Evolutionary conservation across 768 basidiomycete genomes (phyloP), one percentile per base, ranked within the genome.

Genomic region (Amanita muscaria): DNA sequence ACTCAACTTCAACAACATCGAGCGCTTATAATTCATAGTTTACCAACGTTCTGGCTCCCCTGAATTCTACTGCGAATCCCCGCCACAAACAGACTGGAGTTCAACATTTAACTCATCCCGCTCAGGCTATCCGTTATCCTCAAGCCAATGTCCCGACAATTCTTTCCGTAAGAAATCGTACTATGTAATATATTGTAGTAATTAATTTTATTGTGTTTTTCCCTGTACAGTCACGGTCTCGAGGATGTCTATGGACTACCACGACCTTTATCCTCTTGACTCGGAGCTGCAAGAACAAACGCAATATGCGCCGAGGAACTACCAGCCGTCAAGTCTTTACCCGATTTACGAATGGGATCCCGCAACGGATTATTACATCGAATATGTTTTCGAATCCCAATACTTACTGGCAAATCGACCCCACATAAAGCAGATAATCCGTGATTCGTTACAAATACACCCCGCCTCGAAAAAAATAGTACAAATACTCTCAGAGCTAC

Each of bases 101-200:
- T n/a, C n/a, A n/a, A n/a, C 21, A 35, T 37, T 15, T 24, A 32
- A 24, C 14, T 4, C 19, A 5, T 27, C 24, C 22, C 10, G 23
- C 15, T 12, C 33, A n/a, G n/a, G n/a, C 1, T 44, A 15, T 18
- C 16, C 43, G 24, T 7, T 44, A 25, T 12, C 43, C 16, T 24
- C 44, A 32, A 39, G 12, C 18, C 36, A 31, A n/a, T 32, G 22
- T 18, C 36, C 27, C 12, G 44, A 39, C 16, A 36, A 29, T 6
- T 29, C 36, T 39, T 46, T 39, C n/a, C 79, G 81, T 83, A 83
- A 83, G 81, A 75, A 63, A 56, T 65, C 74, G 79, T 81, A 80
- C 73, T 78, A 77, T 65, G 69, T 74, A 73, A 72, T 77, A 74
- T 76, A 76, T 79, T 48, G 78, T 72, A 73, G 68, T 74, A 67